Evolutionary conservation across 139 green algal species (phyloP).

Genomic region (Coccomyxa sp.): DNA sequence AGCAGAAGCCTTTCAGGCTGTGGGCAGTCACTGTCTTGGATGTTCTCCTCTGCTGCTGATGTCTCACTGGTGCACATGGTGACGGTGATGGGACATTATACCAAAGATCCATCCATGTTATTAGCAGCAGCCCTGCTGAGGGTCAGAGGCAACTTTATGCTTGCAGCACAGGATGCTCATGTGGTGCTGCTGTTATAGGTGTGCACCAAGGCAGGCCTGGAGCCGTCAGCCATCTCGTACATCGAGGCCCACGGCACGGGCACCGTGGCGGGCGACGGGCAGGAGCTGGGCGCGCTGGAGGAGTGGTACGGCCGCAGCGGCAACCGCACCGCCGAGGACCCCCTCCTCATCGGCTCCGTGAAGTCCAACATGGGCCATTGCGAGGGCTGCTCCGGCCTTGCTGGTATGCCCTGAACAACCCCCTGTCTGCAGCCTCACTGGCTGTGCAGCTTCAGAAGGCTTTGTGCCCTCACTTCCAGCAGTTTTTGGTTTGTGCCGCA

Average conservation of each 20-base stretch:
- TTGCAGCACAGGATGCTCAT: no score
- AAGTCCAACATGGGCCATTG: constrained; percentile 12
- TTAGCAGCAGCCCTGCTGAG: no score
- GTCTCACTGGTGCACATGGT: no score
- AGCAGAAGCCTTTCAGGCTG: neutral
- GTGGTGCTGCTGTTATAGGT: neutral
- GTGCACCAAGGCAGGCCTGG: neutral
- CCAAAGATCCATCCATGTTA: no score
- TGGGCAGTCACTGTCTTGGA: neutral
- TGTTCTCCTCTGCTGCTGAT: neutral
- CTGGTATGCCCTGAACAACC: neutral
- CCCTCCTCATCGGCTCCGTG: neutral
- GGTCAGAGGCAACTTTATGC: no score
- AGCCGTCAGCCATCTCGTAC: neutral
- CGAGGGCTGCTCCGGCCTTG: constrained; percentile 5
- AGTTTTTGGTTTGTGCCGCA: no score
- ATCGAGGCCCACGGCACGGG: constrained; percentile 5
- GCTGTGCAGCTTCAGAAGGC: no score
- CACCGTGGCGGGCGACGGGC: constrained; percentile 3
- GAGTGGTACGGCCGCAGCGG: neutral
- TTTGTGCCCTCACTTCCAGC: no score
- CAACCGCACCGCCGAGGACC: neutral
- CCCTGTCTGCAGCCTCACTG: no score
- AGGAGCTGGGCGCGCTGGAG: constrained; percentile 6
- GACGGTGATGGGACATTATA: no score